A percentile compares a stretch with the other conserved stretches of the same genome.
Evolutionary conservation across 306 rosid genomes (phyloP).

Genomic region (Hylodesmum podocarpum): DNA sequence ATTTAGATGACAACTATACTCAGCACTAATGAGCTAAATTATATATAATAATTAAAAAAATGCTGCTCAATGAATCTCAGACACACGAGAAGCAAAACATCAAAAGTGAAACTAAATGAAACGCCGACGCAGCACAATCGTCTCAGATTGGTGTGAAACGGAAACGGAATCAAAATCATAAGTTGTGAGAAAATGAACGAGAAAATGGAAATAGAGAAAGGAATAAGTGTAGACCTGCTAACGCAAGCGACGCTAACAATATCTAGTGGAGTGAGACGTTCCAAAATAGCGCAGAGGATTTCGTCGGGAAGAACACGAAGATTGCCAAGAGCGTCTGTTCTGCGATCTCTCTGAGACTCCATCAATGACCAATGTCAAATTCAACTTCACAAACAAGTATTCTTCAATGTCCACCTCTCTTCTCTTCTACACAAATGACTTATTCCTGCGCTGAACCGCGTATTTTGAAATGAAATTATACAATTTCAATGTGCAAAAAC

Average conservation of each 20-base stretch:
- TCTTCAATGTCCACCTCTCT: not conserved
- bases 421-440: not conserved
- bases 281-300: constrained; percentile 67
- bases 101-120: constrained; percentile 19
- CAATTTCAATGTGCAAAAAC: not conserved
- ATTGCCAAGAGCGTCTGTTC: constrained; percentile 75
- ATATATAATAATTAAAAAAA: not conserved
- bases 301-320: constrained; percentile 81
- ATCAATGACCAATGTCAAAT: constrained; percentile 21
- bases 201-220: not conserved
- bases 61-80: not conserved
- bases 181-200: not conserved
- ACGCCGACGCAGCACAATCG: not conserved
- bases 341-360: constrained; percentile 66
- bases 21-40: too few species aligned
- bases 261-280: constrained; percentile 67
- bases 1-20: too few species aligned
- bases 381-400: not conserved
- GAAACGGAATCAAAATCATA: not conserved
- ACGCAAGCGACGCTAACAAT: constrained; percentile 81
- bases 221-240: constrained; percentile 53
- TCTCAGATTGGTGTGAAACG: not conserved
- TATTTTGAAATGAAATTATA: not conserved
- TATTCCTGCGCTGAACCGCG: constrained; percentile 13
- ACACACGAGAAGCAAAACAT: constrained; percentile 2